Evolutionary conservation across 805 yeast species (phyloP).

Genomic region (Grigorovia transvaalensis): DNA sequence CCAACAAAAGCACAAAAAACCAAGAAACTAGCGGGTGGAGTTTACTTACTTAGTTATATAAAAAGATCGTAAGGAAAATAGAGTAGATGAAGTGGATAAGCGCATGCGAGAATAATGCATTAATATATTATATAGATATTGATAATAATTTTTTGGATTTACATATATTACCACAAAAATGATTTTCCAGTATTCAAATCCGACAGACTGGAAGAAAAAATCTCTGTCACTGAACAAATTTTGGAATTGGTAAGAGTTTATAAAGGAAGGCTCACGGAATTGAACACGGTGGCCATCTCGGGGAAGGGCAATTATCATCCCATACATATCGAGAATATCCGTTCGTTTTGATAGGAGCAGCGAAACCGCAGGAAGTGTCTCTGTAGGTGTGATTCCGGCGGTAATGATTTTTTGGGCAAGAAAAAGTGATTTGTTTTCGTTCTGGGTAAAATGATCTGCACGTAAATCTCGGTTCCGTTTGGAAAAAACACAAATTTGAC

Average conservation of each 20-base stretch:
- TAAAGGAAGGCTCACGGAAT: background rate
- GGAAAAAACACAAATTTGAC: background rate
- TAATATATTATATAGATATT: background rate
- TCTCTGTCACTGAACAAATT: too few relatives aligned
- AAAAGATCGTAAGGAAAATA: background rate
- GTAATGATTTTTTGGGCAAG: too few relatives aligned
- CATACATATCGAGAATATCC: background rate
- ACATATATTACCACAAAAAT: background rate
- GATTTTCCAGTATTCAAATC: background rate
- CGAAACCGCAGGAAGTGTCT: background rate
- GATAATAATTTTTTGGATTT: background rate
- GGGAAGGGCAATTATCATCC: background rate
- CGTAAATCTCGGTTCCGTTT: background rate
- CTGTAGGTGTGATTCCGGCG: too few relatives aligned
- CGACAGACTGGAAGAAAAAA: background rate
- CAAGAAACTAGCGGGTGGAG: background rate
- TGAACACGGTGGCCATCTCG: background rate
- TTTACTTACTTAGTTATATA: background rate
- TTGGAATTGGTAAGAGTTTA: background rate
- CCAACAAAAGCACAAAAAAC: background rate
- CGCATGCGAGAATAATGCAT: background rate
- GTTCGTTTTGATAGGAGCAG: background rate
- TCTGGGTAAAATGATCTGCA: background rate
- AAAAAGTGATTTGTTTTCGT: too few relatives aligned
- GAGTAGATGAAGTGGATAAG: background rate